Evolutionary conservation across 331 rosid species (phyloP).

Genomic region (Saraca asoca): DNA sequence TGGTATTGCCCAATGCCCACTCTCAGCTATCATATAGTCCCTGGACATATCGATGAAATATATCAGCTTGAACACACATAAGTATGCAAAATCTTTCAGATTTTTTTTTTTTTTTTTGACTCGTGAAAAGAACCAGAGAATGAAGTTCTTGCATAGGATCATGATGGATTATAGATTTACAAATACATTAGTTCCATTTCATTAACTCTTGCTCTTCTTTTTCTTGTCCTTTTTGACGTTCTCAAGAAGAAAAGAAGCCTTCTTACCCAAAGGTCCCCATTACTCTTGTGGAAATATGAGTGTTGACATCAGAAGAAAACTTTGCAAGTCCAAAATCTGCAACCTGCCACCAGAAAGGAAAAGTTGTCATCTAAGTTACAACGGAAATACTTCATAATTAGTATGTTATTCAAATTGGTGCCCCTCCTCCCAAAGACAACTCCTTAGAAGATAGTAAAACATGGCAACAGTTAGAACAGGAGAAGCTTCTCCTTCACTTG

Average conservation of each 20-base stretch:
- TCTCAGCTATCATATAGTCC: too few species aligned
- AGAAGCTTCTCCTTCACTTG: constrained; percentile 17
- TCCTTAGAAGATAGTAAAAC: not conserved
- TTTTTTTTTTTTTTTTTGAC: too few species aligned
- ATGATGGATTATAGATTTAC: not conserved
- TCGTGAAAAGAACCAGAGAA: too few species aligned
- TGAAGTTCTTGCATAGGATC: not conserved
- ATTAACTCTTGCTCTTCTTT: not conserved
- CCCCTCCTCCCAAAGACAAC: not conserved
- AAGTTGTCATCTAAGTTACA: not conserved
- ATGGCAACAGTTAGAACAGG: not conserved
- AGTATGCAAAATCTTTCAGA: too few species aligned
- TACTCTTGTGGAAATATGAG: constrained; percentile 90
- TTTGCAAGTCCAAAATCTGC: constrained; percentile 95
- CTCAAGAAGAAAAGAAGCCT: constrained; percentile 24
- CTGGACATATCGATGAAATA: not conserved
- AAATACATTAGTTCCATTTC: too few species aligned
- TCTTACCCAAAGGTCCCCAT: constrained; percentile 95
- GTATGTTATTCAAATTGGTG: constrained; percentile 12
- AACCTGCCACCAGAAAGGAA: constrained; percentile 52
- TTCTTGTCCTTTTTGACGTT: constrained; percentile 13
- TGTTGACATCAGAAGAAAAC: constrained; percentile 66
- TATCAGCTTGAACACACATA: too few species aligned
- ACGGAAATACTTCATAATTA: too few species aligned
- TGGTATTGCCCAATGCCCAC: too few species aligned